Evolutionary conservation across 2,329 filamentous ascomycete species (phyloP).

Genomic region (Fusarium protoensiforme): DNA sequence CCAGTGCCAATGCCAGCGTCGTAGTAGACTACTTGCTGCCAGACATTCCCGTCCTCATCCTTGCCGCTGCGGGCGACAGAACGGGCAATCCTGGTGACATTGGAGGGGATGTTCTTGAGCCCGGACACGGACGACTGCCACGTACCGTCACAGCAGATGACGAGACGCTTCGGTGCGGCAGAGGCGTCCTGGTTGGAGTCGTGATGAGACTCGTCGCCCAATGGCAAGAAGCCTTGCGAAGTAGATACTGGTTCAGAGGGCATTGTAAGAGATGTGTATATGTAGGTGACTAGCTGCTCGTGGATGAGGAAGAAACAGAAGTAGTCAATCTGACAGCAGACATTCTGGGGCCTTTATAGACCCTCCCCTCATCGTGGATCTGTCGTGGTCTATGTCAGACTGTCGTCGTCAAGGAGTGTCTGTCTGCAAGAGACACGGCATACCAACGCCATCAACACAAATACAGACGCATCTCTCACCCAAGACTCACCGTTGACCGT

Average conservation of each 20-base stretch:
- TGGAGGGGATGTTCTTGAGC: conserved; percentile 43
- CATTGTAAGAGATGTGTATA: conserved; percentile 10
- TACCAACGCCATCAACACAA: neutral
- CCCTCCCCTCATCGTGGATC: neutral
- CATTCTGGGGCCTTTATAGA: conserved; percentile 21
- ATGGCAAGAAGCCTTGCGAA: conserved; percentile 22
- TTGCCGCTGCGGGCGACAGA: conserved; percentile 40
- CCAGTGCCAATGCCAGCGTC: conserved; percentile 49
- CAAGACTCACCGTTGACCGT: neutral
- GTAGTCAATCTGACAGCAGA: neutral
- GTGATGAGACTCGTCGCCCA: conserved; percentile 28
- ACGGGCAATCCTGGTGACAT: conserved; percentile 49
- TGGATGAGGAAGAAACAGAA: neutral
- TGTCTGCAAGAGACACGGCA: neutral
- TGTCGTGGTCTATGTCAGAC: conserved; percentile 6
- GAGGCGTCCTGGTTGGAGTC: conserved; percentile 15
- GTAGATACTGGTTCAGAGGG: conserved; percentile 17
- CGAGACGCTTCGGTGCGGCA: conserved; percentile 38
- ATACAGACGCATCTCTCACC: neutral
- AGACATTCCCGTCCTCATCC: conserved; percentile 41
- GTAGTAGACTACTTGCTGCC: conserved; percentile 52
- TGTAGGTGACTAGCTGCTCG: neutral
- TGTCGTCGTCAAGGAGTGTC: neutral
- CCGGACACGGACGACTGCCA: conserved; percentile 46
- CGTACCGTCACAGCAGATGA: conserved; percentile 52